Conservation (phyloP, 257 asterid species). For the Solanum verrucosum region DNA sequence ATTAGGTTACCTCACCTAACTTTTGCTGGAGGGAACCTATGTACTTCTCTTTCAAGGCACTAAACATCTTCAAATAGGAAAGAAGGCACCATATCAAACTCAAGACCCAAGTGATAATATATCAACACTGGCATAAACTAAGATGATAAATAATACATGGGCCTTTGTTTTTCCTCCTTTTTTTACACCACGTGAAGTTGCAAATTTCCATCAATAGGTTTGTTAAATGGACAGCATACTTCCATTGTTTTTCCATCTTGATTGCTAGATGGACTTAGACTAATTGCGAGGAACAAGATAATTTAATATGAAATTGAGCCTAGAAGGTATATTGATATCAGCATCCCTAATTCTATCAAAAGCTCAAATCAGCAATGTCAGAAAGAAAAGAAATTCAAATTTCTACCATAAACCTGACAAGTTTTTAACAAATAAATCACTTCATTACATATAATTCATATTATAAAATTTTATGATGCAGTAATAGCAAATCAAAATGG, state of each 20-base stretch:
- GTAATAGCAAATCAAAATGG: not conserved
- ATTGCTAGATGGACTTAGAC: not conserved
- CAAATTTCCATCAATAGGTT: not conserved
- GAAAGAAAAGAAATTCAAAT: not conserved
- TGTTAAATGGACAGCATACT: not conserved
- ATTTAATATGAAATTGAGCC: not conserved
- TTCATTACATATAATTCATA: not conserved
- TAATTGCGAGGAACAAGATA: not conserved
- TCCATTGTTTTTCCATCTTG: not conserved
- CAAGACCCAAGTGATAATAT: not conserved
- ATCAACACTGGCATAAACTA: not conserved
- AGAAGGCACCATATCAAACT: not conserved
- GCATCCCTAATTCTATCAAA: not conserved
- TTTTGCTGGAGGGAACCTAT: not conserved
- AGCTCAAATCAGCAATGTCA: not conserved
- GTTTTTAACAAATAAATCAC: not conserved
- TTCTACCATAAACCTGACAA: not conserved
- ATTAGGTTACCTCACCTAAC: not conserved
- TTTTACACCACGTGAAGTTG: not conserved
- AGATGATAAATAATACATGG: not conserved
- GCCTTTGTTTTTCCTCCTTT: not conserved
- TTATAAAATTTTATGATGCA: not conserved
- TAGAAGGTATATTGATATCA: not conserved
- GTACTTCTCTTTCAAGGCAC: not conserved
- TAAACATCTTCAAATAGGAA: not conserved